A percentile compares a stretch with the other conserved stretches of the same genome.
phyloP scores from a whole-genome alignment of 371 early-diverging fungal species.

The Gilbertella persicaria region DNA sequence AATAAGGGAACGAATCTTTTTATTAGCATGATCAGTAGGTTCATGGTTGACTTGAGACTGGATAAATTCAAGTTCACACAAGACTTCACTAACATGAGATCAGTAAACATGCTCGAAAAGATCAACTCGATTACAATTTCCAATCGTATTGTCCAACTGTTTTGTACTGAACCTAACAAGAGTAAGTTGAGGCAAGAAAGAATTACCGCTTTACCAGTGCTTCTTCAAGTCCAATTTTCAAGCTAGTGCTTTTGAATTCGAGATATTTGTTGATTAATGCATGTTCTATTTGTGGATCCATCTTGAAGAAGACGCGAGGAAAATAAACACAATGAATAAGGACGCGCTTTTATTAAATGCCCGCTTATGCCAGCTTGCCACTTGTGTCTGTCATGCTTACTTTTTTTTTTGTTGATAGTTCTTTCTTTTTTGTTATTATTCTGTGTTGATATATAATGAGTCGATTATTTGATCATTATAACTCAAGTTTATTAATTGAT shows the following conservation, averaged over 20 bases:
- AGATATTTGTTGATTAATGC: slow-evolving; percentile 6
- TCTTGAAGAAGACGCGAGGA: neutral
- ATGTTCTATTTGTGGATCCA: slow-evolving; percentile 3
- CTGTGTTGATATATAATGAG: no score
- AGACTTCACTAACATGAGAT: slow-evolving; percentile 8
- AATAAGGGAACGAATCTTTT: slow-evolving; percentile 13
- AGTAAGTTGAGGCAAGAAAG: neutral
- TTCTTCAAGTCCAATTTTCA: slow-evolving; percentile 26
- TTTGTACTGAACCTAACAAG: slow-evolving; percentile 17
- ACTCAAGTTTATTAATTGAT: no score
- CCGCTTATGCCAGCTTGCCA: no score
- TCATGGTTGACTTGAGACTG: slow-evolving; percentile 5
- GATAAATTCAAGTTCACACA: slow-evolving; percentile 17
- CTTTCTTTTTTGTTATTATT: no score
- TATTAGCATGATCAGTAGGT: slow-evolving; percentile 24
- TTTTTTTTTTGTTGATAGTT: no score
- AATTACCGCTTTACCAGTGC: slow-evolving; percentile 13
- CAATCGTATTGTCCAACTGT: slow-evolving; percentile 18
- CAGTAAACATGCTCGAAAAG: no score
- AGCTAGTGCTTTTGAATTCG: slow-evolving; percentile 17
- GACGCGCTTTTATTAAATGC: neutral
- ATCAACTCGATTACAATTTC: slow-evolving; percentile 21
- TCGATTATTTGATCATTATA: no score
- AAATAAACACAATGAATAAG: neutral
- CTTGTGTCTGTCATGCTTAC: no score